Evolutionary conservation across 371 early-diverging fungal genomes (phyloP), one percentile per base, ranked within the genome.

Genomic region (Syncephalastrum monosporum): DNA sequence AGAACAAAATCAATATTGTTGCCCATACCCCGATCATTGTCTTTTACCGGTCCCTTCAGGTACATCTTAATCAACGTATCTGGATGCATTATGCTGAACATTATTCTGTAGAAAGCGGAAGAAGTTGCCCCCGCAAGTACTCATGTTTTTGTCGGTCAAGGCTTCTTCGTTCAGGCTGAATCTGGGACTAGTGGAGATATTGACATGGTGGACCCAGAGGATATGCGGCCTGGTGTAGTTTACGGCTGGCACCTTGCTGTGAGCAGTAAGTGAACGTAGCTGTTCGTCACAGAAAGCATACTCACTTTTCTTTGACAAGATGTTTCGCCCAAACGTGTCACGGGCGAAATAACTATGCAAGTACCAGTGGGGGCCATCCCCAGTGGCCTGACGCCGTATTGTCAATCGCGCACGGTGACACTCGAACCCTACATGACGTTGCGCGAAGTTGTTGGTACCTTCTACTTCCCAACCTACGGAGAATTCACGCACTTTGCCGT

Each of bases 381-480:
- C 33, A 57, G 60, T 3, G 59, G 62, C 16, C 38, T 24, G 4
- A 65, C 72, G 3, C 52, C 63, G 8, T 74, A 75, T 42, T 67
- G 68, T n/a, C 42, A 56, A 16, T 72, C 77, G 6, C 67, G 63
- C n/a, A 61, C 71, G 3, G 64, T 79, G 13, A 23, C 41, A 4
- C 60, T 75, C 10, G n/a, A 65, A 16, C 68, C 79, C 19, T 79
- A 74, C 41, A 67, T 72, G 5, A 76, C 76, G 12, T 72, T 74
- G 76, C 68, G 64, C 24, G 56, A 69, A 27, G 66, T 73, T 0
- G 56, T 63, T 6, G 71, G 76, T 12, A 62, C 59, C 2, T 85
- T 85, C 46, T 85, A 85, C 47, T 85, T 85, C 61, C 83, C 83
- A 7, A 49, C 55, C 17, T 60, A 57, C 17, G 85, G 85, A 1